Base-by-base conservation (phyloP, 495 filamentous ascomycete genomes). In the Penicilliopsis zonata region DNA sequence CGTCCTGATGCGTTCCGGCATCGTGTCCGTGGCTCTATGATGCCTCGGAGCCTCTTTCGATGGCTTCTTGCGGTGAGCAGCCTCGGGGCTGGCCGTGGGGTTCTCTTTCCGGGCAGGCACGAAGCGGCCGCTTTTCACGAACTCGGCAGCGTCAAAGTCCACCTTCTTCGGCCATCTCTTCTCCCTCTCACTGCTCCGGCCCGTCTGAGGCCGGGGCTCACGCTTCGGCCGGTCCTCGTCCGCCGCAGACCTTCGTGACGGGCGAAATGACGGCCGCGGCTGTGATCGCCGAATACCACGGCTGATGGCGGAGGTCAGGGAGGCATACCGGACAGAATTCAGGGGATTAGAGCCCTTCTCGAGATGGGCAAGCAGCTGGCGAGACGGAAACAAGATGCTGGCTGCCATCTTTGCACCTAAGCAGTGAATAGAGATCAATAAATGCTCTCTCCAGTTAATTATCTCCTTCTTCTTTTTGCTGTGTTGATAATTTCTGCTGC, bases 291-390 rank as follows among this genome's bases (percentile, higher is more conserved):
- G 57, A 28, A 70, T 59, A 4, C 69, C 71, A 13, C 65, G 59
- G 17, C 56, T 59, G 42, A 76, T 75, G 17, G 71, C 68, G 9
- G 66, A 68, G 28, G 60, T 71, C 30, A 70, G 53, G n/a, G 71
- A 74, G 18, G 65, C 66, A 45, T 64, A 35, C 32, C 67, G 59
- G 28, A 35, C 28, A 10, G 31, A 33, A 22, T 30, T 36, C 15
- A n/a, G n/a, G n/a, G n/a, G n/a, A n/a, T n/a, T n/a, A n/a, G n/a
- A n/a, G n/a, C n/a, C n/a, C n/a, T n/a, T n/a, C n/a, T n/a, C n/a
- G n/a, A n/a, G n/a, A n/a, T n/a, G n/a, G n/a, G n/a, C n/a, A n/a
- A n/a, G n/a, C n/a, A n/a, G n/a, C n/a, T n/a, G n/a, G n/a, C n/a
- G n/a, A n/a, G n/a, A n/a, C n/a, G n/a, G n/a, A n/a, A n/a, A n/a